These are phyloP conservation scores for Xylaria intraflava DNA, from an alignment of 495 filamentous ascomycete genomes.

Conservation along the genomic window DNA sequence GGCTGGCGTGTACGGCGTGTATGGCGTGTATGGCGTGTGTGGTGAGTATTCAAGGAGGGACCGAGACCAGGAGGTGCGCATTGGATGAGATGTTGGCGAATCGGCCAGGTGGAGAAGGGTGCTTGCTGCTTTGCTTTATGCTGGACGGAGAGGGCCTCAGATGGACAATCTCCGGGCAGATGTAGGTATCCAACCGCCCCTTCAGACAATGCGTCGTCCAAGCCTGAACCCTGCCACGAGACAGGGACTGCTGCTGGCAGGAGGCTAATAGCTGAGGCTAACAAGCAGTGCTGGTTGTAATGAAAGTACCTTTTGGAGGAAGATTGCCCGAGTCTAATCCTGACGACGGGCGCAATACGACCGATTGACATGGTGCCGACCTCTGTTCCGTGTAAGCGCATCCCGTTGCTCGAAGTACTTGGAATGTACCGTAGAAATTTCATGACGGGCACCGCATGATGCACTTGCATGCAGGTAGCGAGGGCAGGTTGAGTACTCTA, in stretches of 20 bases:
- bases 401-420: too few species aligned
- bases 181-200: not conserved
- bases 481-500: too few species aligned
- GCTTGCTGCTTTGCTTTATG: not conserved
- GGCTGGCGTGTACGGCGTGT: too few species aligned
- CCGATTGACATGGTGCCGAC: too few species aligned
- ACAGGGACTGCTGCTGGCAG: not conserved
- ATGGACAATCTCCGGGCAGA: not conserved
- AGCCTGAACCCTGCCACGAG: not conserved
- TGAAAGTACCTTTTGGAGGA: not conserved
- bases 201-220: not conserved
- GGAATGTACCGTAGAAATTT: too few species aligned
- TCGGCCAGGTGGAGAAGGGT: not conserved
- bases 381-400: too few species aligned
- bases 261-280: not conserved
- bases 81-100: not conserved
- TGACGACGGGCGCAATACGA: too few species aligned
- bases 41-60: not conserved
- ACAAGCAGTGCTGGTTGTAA: not conserved
- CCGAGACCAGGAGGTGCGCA: not conserved
- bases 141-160: not conserved
- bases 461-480: too few species aligned
- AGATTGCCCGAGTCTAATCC: too few species aligned
- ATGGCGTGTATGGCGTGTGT: too few species aligned
- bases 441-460: too few species aligned